phyloP scores from a whole-genome alignment of 331 rosid species.

The Telfairia occidentalis region DNA sequence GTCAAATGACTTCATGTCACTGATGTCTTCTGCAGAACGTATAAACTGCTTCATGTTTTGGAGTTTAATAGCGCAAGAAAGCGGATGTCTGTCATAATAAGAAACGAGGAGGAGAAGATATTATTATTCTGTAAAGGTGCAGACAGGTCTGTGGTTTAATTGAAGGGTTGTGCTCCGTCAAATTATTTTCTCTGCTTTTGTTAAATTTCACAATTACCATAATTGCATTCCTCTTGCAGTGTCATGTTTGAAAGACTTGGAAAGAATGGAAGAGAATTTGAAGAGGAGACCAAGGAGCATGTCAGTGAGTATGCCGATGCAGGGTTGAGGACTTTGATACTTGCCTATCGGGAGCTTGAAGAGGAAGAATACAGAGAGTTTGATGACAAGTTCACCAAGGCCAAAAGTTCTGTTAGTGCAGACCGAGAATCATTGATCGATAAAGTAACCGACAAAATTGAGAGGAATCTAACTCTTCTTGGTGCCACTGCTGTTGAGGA shows the following conservation, averaged over 20 bases:
- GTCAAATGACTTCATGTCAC: not conserved
- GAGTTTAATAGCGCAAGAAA: constrained; percentile 86
- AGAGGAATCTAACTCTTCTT: constrained; percentile 66
- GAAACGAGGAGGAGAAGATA: constrained; percentile 51
- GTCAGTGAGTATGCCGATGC: constrained; percentile 71
- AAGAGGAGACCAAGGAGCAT: constrained; percentile 56
- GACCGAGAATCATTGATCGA: constrained; percentile 58
- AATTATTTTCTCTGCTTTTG: not conserved
- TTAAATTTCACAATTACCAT: not conserved
- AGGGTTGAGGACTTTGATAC: constrained; percentile 80
- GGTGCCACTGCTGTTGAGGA: constrained; percentile 99
- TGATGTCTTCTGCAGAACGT: constrained; percentile 32
- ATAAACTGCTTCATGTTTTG: constrained; percentile 64
- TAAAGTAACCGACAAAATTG: constrained; percentile 56
- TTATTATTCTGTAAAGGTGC: constrained; percentile 81
- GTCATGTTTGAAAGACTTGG: constrained; percentile 87
- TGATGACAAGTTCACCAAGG: constrained; percentile 34
- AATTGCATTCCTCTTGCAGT: constrained; percentile 36
- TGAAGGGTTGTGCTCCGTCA: not conserved
- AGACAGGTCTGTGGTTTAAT: constrained; percentile 54
- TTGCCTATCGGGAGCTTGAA: constrained; percentile 68
- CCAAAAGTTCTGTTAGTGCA: constrained; percentile 53
- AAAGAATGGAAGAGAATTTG: constrained; percentile 54
- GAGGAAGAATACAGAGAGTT: constrained; percentile 60
- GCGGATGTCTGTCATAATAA: constrained; percentile 90